Base-by-base conservation (phyloP, 1,139 yeast species). In the Geotrichum reessii region DNA sequence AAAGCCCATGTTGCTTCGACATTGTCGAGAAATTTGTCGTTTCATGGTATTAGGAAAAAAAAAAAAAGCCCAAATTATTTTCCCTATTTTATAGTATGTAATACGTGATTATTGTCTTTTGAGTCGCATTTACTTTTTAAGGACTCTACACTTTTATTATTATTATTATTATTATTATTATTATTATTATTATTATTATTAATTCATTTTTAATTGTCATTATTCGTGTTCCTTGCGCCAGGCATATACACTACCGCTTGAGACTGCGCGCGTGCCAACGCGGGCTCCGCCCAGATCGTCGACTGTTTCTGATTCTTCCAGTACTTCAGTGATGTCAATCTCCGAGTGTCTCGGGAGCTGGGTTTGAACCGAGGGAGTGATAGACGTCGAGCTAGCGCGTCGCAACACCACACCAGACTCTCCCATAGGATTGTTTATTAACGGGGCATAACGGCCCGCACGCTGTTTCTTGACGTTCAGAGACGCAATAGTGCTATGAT, bases 401-500 rank as follows among this genome's bases (percentile, higher is more conserved):
- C 52, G 28, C 31, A 44, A 22, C 24, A 40, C 22, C n/a, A 17
- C 46, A 9, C 44, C 40, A n/a, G 17, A 17, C 14, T 44, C 50
- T 25, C 28, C 28, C 7, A 25, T 25, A 9, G 54, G 48, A 22
- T 27, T 21, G 14, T 14, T 17, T 14, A 22, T 21, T 46, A 50
- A 28, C 12, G 50, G 47, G 9, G 54, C 47, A 22, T 55, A 51
- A 22, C 42, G 31, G 22, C 58, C 51, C 2, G 52, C 25, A 21
- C 59, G 52, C 22, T 47, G 48, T 40, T 57, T 57, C n/a, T 53
- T 52, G 22, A 57, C 46, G 17, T 52, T 53, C 12, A 57, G 56
- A n/a, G 59, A 53, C 7, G 54, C 59, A 9, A 57, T 40, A 1
- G 59, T 57, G 24, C 59, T 57, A 19, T 53, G 57, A 25, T 57